Evolutionary conservation across 2,329 filamentous ascomycete genomes (phyloP), one percentile per base, ranked within the genome.

Genomic region (Nemania sp.): DNA sequence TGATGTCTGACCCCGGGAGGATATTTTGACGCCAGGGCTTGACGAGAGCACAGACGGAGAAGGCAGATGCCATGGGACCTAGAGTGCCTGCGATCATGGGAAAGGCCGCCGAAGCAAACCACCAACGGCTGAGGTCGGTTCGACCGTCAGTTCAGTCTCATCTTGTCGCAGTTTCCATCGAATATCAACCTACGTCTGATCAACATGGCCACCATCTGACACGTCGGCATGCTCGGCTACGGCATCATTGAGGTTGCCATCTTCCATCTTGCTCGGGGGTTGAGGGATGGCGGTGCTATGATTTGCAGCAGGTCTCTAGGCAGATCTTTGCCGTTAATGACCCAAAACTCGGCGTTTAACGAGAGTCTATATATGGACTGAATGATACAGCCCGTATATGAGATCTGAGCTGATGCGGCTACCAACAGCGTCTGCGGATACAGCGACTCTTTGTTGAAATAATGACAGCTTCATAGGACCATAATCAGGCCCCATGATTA

Each of bases 21-120:
- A 84, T 76, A 50, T 79, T 79, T 72, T 88, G 84, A 62, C 90
- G 82, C 93, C 92, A 97, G 20, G 86, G 86, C 29, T 87, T 87
- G 1, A 91, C 90, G n/a, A 97, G 81, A 7, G 92, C 91, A 63
- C 90, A 92, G 60, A 97, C 92, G 59, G 90, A 94, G 75, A 95
- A 90, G 32, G 95, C 87, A 59, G 93, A 96, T 2, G 93, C 93
- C 10, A 96, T 84, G 0, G 93, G 93, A 0, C 91, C 92, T 2
- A 95, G 83, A 0, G 92, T 92, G 35, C 91, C 92, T 2, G 92
- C 91, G 11, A 95, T 83, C 72, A 97, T 86, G 34, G 90, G 90
- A 64, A 93, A 87, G 10, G 83, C 85, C 1, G 85, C 84, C 2
- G 84, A 85, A 25, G 84, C 81, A 68, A 87, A 82, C 85, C 85